Evolutionary conservation across 106 monocot species (phyloP).

Genomic region (Agapanthus africanus): DNA sequence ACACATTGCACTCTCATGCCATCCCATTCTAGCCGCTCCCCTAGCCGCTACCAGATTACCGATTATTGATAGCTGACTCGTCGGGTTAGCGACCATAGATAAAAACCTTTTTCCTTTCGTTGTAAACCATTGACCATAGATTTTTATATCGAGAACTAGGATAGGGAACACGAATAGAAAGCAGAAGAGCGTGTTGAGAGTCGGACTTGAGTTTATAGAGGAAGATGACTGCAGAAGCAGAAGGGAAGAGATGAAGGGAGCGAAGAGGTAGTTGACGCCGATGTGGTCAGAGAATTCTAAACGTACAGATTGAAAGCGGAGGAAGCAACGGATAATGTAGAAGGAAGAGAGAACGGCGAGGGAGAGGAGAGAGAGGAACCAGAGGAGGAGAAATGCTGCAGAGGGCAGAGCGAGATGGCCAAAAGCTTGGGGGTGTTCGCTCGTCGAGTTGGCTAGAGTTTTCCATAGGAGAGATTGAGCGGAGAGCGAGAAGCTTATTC

Average conservation of each 20-base stretch:
- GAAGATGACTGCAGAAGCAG: conserved; percentile 12
- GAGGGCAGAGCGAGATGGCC: background rate
- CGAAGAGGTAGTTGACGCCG: conserved; percentile 31
- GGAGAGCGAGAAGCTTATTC: conserved; percentile 16
- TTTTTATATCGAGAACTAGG: conserved; percentile 14
- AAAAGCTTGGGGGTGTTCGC: background rate
- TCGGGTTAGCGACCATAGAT: conserved; percentile 27
- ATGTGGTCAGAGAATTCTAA: conserved; percentile 29
- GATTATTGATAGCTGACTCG: conserved; percentile 11
- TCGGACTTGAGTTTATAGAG: background rate
- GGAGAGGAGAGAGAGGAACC: conserved; percentile 12
- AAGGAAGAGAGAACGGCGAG: conserved; percentile 15
- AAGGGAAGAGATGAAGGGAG: conserved; percentile 29
- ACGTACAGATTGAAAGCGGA: conserved; percentile 13
- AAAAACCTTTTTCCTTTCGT: conserved; percentile 27
- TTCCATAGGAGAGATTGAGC: conserved; percentile 20
- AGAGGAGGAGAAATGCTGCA: conserved; percentile 1
- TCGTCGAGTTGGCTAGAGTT: conserved; percentile 2
- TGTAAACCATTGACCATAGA: conserved; percentile 20
- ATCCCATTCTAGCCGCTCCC: conserved; percentile 8
- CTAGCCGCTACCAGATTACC: conserved; percentile 12
- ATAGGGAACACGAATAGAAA: background rate
- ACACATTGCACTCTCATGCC: conserved; percentile 12
- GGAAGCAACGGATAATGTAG: conserved; percentile 20
- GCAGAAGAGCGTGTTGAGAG: background rate